These are phyloP conservation scores for Suhomyces kunorum DNA, from an alignment of 1,139 yeast genomes.

Conservation along the genomic window DNA sequence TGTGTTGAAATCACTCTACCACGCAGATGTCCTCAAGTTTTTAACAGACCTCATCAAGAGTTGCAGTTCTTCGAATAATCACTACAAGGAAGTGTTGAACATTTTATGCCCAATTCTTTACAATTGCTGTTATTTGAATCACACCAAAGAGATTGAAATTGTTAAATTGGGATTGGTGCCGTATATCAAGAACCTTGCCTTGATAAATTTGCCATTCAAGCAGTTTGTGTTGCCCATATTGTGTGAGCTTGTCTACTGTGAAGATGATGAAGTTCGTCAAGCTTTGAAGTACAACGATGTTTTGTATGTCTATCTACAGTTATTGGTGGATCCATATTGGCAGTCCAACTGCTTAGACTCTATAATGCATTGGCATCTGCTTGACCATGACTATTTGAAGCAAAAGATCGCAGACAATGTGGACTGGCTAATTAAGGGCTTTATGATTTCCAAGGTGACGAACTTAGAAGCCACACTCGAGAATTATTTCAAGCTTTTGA, in stretches of 20 bases:
- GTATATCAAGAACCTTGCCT: slow-evolving; percentile 46
- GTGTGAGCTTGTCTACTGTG: slow-evolving; percentile 61
- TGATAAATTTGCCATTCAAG: slow-evolving; percentile 51
- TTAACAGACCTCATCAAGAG: slow-evolving; percentile 33
- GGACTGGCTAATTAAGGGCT: slow-evolving; percentile 41
- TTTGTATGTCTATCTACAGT: slow-evolving; percentile 47
- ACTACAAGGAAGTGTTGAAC: slow-evolving; percentile 46
- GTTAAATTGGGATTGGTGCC: slow-evolving; percentile 58
- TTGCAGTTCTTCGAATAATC: slow-evolving; percentile 29
- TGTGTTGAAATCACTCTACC: slow-evolving; percentile 34
- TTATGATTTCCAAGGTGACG: slow-evolving; percentile 40
- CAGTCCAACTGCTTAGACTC: slow-evolving; percentile 69
- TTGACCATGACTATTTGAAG: slow-evolving; percentile 27
- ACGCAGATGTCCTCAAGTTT: slow-evolving; percentile 47
- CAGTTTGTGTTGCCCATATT: slow-evolving; percentile 65
- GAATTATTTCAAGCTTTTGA: slow-evolving; percentile 38
- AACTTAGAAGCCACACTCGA: slow-evolving; percentile 45
- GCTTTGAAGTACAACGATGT: slow-evolving; percentile 42
- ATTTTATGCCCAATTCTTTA: slow-evolving; percentile 47
- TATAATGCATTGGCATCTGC: slow-evolving; percentile 42
- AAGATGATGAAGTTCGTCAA: slow-evolving; percentile 35
- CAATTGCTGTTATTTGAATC: slow-evolving; percentile 61
- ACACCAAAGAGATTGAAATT: slow-evolving; percentile 52
- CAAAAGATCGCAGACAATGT: slow-evolving; percentile 32
- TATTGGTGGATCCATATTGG: slow-evolving; percentile 66